These are phyloP conservation scores for Psilocybe subaeruginosa DNA, from an alignment of 768 basidiomycete genomes.

Conservation along the genomic window DNA sequence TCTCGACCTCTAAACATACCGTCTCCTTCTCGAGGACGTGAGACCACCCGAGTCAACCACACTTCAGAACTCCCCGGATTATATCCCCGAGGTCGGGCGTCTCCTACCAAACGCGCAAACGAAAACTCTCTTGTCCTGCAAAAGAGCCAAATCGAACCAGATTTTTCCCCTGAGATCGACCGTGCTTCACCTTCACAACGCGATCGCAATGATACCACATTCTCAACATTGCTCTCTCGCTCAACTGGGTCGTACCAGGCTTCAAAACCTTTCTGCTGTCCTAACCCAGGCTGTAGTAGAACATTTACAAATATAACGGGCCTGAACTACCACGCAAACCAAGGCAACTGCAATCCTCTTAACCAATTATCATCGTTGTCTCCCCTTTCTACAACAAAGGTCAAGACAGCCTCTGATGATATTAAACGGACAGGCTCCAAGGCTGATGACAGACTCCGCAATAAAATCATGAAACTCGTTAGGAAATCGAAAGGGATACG, in stretches of 20 bases:
- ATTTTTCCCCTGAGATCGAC: too few relatives aligned
- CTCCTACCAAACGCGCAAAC: too few relatives aligned
- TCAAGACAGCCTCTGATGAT: background rate
- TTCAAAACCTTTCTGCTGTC: background rate
- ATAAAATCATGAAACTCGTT: background rate
- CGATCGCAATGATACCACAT: background rate
- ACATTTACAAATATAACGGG: background rate
- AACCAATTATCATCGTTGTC: background rate
- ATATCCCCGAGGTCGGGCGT: too few relatives aligned
- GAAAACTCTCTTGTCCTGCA: background rate
- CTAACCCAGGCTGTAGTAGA: background rate
- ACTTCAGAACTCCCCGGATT: too few relatives aligned
- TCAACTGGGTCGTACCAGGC: background rate
- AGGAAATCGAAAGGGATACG: background rate
- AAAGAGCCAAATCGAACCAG: background rate
- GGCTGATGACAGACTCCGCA: background rate
- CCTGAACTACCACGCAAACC: background rate
- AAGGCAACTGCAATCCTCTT: background rate
- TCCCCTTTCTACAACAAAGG: background rate
- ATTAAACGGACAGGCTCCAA: background rate
- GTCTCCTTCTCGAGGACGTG: too few relatives aligned
- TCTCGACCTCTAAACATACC: too few relatives aligned
- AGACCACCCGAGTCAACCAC: too few relatives aligned
- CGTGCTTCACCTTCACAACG: too few relatives aligned
- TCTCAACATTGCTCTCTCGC: background rate